These are phyloP conservation scores for Wallacemonas collosoma DNA, from an alignment of 208 protist species.

Conservation along the genomic window DNA sequence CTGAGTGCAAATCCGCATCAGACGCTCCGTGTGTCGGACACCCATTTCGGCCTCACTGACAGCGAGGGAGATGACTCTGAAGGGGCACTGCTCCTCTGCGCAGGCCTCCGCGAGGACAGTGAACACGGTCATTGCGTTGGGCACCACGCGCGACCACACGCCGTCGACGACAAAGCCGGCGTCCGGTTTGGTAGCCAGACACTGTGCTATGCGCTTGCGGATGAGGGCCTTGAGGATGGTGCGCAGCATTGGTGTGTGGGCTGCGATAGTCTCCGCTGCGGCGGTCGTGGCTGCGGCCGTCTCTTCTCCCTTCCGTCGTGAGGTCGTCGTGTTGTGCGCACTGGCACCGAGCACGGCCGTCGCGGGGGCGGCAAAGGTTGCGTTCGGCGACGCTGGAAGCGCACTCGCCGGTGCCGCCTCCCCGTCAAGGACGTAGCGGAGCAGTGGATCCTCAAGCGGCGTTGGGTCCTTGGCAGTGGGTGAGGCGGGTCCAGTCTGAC, in stretches of 20 bases:
- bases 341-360: not conserved
- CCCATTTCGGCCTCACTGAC: slow-evolving; percentile 65
- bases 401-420: not conserved
- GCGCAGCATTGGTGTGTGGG: slow-evolving; percentile 29
- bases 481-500: not conserved
- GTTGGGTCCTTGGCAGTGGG: not conserved
- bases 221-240: slow-evolving; percentile 29
- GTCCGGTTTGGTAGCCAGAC: not conserved
- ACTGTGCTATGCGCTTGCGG: slow-evolving; percentile 11
- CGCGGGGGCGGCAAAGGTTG: not conserved
- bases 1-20: slow-evolving; percentile 37
- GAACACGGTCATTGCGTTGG: slow-evolving; percentile 52
- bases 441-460: slow-evolving; percentile 19
- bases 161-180: slow-evolving; percentile 73
- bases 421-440: not conserved
- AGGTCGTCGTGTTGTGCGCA: not conserved
- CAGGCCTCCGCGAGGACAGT: slow-evolving; percentile 47
- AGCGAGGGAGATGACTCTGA: slow-evolving; percentile 65
- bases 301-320: slow-evolving; percentile 4
- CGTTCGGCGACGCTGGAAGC: not conserved
- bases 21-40: slow-evolving; percentile 45
- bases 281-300: not conserved
- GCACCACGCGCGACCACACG: slow-evolving; percentile 52
- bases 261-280: not conserved
- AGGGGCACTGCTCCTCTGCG: slow-evolving; percentile 26